phyloP scores from a whole-genome alignment of 2,329 filamentous ascomycete genomes.

The Trichothecium sympodiale region DNA sequence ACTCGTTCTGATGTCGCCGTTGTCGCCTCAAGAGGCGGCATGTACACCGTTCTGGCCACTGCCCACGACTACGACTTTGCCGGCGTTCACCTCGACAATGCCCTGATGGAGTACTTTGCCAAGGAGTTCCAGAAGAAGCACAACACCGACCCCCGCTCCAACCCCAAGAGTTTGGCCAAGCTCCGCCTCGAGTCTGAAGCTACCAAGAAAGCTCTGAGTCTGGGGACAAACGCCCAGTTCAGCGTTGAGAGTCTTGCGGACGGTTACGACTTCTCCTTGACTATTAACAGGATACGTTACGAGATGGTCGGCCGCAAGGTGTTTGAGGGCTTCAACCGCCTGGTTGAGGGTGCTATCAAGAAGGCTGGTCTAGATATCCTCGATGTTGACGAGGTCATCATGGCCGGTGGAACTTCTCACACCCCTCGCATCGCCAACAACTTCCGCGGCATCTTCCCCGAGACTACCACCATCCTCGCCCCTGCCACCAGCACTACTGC shows the following conservation, averaged over 20 bases:
- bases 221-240: slow-evolving; percentile 81
- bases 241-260: slow-evolving; percentile 85
- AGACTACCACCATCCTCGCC: slow-evolving; percentile 66
- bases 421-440: slow-evolving; percentile 86
- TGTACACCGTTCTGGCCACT: slow-evolving; percentile 91
- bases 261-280: slow-evolving; percentile 82
- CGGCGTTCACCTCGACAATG: slow-evolving; percentile 76
- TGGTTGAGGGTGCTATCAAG: slow-evolving; percentile 75
- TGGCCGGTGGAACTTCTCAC: slow-evolving; percentile 85
- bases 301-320: slow-evolving; percentile 81
- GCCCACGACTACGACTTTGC: slow-evolving; percentile 92
- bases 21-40: slow-evolving; percentile 81
- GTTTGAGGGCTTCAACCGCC: slow-evolving; percentile 75
- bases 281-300: slow-evolving; percentile 87
- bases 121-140: slow-evolving; percentile 99
- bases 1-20: slow-evolving; percentile 88
- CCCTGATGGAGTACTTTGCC: slow-evolving; percentile 89
- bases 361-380: slow-evolving; percentile 89
- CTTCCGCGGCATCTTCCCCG: slow-evolving; percentile 69
- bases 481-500: slow-evolving; percentile 68
- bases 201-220: slow-evolving; percentile 82
- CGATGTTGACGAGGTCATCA: slow-evolving; percentile 89
- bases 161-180: slow-evolving; percentile 77
- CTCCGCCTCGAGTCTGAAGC: slow-evolving; percentile 83
- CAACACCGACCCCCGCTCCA: slow-evolving; percentile 74